Evolutionary conservation across 768 basidiomycete species (phyloP).

Genomic region (Punctularia strigosozonata): DNA sequence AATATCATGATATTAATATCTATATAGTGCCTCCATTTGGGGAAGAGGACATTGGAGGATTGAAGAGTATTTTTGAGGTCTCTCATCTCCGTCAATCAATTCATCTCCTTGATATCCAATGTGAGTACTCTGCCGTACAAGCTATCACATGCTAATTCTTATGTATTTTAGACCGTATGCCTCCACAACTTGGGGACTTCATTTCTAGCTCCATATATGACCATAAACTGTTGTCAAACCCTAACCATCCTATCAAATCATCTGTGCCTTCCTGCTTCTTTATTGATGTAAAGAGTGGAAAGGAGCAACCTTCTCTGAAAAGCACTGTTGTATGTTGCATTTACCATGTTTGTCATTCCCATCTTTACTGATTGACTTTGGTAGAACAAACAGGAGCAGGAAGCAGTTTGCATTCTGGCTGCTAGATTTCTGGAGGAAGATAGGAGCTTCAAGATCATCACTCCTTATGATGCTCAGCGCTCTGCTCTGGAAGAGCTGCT

Average conservation of each 20-base stretch:
- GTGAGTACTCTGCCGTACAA: conserved; percentile 6
- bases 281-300: too few relatives aligned
- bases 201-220: conserved; percentile 13
- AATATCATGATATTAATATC: neutral
- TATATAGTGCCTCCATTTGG: neutral
- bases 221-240: conserved; percentile 11
- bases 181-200: conserved; percentile 11
- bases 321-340: too few relatives aligned
- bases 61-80: conserved; percentile 15
- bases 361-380: too few relatives aligned
- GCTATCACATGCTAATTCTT: neutral
- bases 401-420: too few relatives aligned
- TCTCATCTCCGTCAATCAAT: conserved; percentile 8
- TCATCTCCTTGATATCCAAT: conserved; percentile 14
- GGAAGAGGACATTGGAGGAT: conserved; percentile 9
- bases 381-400: too few relatives aligned
- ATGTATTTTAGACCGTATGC: conserved; percentile 13
- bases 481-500: conserved; percentile 14
- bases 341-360: too few relatives aligned
- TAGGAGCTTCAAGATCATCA: conserved; percentile 21
- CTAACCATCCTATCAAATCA: too few relatives aligned
- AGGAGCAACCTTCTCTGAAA: too few relatives aligned
- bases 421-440: too few relatives aligned
- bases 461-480: conserved; percentile 24
- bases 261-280: too few relatives aligned